Evolutionary conservation across 495 filamentous ascomycete species (phyloP), one percentile per base, ranked within the genome.

Genomic region (Aspergillus ostianus): DNA sequence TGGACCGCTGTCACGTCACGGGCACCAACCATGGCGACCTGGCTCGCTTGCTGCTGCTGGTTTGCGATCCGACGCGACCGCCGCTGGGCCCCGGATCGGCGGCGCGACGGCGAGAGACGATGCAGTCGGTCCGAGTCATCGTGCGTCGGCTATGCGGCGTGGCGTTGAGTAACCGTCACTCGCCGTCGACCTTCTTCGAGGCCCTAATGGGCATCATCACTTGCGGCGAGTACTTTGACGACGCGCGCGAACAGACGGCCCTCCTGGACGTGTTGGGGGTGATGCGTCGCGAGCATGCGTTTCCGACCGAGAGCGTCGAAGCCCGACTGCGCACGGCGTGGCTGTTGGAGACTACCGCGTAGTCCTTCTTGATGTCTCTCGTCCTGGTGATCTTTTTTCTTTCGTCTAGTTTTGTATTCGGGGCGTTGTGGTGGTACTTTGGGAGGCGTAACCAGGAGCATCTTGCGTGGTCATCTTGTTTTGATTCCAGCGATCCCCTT

Each of bases 1-100:
- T 80, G 13, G 65, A 66, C 21, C 69, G 74, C 51, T 72, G 67
- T 47, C 70, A 77, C 47, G 70, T 74, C 7, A 68, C 70, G 3
- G 77, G 69, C 0, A 55, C 72, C 18, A 73, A 74, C 30, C 71
- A 75, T 52, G 59, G 72, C 9, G 71, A 75, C 30, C 67, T 79
- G 13, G 68, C 73, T 1, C 65, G 68, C 6, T 73, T 80, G 29
- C 59, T 80, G 29, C 69, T 80, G n/a, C 58, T 65, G 0, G 72
- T 74, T 15, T 74, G 77, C 59, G 72, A 79, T 55, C 77, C 77
- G 2, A 67, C 64, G 5, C 30, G 73, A 3, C 74, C 76, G 0
- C 66, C 67, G 0, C 27, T 79, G 12, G 76, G 77, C 0, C 64
- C 65, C 1, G 58, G 63, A 2, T 68, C 67, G 27, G 58, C 63